Conservation (phyloP, 208 protist species). For the Trypanosoma lewisi region DNA sequence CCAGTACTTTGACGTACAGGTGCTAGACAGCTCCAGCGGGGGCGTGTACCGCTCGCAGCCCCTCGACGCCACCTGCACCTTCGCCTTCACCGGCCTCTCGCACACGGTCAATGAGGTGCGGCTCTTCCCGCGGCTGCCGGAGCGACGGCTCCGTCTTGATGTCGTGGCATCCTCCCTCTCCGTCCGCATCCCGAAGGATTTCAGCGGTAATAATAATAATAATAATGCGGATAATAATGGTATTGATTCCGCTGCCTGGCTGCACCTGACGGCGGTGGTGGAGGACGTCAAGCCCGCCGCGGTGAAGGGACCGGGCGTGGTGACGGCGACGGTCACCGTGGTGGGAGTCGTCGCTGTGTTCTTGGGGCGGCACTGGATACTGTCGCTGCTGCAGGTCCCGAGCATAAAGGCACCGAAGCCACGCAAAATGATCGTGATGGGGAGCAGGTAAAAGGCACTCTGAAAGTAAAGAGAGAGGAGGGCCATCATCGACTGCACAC, state of each 20-base stretch:
- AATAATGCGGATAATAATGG: too few relatives aligned
- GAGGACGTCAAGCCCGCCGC: background rate
- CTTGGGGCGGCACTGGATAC: conserved; percentile 33
- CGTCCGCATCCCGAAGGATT: conserved; percentile 21
- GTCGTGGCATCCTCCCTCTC: conserved; percentile 37
- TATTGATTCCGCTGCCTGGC: conserved; percentile 32
- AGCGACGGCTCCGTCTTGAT: conserved; percentile 34
- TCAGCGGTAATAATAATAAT: conserved; percentile 2
- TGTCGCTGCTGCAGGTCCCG: conserved; percentile 35
- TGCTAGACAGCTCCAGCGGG: conserved; percentile 49
- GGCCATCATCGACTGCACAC: background rate
- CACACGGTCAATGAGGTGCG: conserved; percentile 38
- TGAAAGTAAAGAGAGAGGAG: too few relatives aligned
- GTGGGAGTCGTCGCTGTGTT: conserved; percentile 28
- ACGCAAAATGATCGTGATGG: conserved; percentile 38
- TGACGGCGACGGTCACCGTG: conserved; percentile 28
- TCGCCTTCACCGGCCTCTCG: conserved; percentile 59
- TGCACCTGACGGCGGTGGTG: conserved; percentile 34
- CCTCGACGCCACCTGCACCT: conserved; percentile 57
- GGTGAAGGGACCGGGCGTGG: conserved; percentile 24
- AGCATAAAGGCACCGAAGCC: conserved; percentile 41
- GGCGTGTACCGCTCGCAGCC: conserved; percentile 50
- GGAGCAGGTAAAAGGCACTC: background rate
- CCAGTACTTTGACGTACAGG: conserved; percentile 59
- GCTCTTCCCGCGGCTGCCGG: conserved; percentile 44